Percentiles rank a stretch among this genome's conserved stretches.
These are phyloP conservation scores for Ambispora gerdemannii DNA, from an alignment of 192 early-diverging fungal species.

Conservation along the genomic window DNA sequence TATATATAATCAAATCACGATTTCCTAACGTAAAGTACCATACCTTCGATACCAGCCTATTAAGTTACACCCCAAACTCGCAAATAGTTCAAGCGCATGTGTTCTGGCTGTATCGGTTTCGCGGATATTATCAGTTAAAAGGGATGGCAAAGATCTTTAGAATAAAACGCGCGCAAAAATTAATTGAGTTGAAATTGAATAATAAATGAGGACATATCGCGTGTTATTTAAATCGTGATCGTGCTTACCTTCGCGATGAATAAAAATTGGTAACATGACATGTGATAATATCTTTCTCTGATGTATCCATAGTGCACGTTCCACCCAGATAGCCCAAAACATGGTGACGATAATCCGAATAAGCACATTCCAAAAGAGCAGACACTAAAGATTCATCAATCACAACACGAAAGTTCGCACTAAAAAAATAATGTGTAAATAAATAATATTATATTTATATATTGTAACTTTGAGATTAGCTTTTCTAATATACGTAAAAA, in stretches of 20 bases:
- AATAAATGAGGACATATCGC: not conserved
- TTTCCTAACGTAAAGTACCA: not conserved
- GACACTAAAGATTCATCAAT: slow-evolving; percentile 29
- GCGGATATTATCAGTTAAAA: slow-evolving; percentile 20
- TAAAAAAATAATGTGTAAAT: not conserved
- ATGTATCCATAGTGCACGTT: slow-evolving; percentile 1
- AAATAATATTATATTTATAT: not conserved
- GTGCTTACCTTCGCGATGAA: slow-evolving; percentile 21
- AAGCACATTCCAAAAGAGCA: slow-evolving; percentile 24
- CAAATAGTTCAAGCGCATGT: slow-evolving; percentile 5
- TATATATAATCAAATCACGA: not conserved
- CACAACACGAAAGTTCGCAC: slow-evolving; percentile 1
- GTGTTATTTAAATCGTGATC: not conserved
- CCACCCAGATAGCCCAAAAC: slow-evolving; percentile 26
- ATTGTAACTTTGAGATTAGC: not conserved
- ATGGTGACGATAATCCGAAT: slow-evolving; percentile 19
- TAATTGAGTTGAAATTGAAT: not conserved
- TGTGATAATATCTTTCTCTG: not conserved
- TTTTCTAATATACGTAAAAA: not conserved
- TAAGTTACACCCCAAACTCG: not conserved
- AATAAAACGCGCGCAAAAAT: not conserved
- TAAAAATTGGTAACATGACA: slow-evolving; percentile 25
- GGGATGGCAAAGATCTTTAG: slow-evolving; percentile 9
- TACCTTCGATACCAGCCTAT: slow-evolving; percentile 34
- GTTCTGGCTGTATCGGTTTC: not conserved